These are phyloP conservation scores for Stagonosporopsis cucurbitacearum DNA, from an alignment of 2,329 filamentous ascomycete species.

Conservation along the genomic window DNA sequence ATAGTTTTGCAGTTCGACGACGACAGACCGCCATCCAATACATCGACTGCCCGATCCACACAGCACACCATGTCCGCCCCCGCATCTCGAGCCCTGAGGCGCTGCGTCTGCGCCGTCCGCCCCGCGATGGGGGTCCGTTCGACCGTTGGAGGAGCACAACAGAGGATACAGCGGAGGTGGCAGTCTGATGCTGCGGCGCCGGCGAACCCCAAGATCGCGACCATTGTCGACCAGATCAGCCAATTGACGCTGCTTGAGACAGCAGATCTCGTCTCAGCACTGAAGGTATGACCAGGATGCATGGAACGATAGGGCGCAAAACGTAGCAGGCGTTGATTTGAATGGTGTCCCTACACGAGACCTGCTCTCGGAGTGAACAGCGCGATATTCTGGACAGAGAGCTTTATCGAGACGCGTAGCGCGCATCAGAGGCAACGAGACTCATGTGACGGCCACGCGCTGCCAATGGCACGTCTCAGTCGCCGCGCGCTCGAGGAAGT, in stretches of 20 bases:
- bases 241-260: constrained; percentile 97
- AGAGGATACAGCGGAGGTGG: constrained; percentile 71
- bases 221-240: constrained; percentile 98
- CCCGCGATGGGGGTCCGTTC: constrained; percentile 36
- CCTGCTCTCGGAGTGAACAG: neutral
- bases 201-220: constrained; percentile 86
- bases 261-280: constrained; percentile 87
- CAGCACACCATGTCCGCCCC: constrained; percentile 52
- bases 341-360: neutral
- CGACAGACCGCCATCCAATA: constrained; percentile 22
- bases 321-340: neutral
- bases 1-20: constrained; percentile 31
- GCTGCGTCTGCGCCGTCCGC: constrained; percentile 50
- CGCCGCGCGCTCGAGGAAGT: neutral
- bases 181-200: constrained; percentile 75
- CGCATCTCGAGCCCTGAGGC: constrained; percentile 52
- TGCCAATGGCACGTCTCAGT: neutral
- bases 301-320: neutral
- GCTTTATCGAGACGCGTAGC: neutral
- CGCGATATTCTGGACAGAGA: too few species aligned
- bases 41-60: constrained; percentile 27
- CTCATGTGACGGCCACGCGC: neutral
- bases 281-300: constrained; percentile 73
- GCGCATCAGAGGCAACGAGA: neutral
- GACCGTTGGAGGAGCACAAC: constrained; percentile 45